Evolutionary conservation across 345 rosid species (phyloP).

Genomic region (Eucalyptus shirleyi): DNA sequence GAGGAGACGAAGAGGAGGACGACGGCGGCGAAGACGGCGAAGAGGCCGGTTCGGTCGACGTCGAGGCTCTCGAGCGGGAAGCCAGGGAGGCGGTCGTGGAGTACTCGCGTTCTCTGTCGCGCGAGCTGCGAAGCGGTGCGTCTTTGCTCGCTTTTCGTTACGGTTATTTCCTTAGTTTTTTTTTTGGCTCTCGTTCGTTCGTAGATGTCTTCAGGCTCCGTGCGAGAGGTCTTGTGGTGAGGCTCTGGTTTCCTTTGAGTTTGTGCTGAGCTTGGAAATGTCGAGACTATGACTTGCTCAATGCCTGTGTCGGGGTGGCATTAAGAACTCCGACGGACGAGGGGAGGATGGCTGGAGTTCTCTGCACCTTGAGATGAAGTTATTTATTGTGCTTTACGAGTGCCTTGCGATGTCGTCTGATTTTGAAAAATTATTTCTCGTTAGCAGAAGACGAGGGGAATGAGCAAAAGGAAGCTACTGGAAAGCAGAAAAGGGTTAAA

Average conservation of each 20-base stretch:
- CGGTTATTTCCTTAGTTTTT: background rate
- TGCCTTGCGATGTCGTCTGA: background rate
- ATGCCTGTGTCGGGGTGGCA: background rate
- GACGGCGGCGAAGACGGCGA: slow-evolving; percentile 1
- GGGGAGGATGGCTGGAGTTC: background rate
- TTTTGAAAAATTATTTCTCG: background rate
- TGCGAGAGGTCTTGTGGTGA: background rate
- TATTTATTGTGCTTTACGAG: background rate
- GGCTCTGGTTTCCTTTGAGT: background rate
- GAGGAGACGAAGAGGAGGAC: background rate
- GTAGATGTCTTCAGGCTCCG: background rate
- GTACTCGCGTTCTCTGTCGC: slow-evolving; percentile 47
- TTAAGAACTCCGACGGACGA: background rate
- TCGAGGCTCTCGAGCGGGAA: slow-evolving; percentile 55
- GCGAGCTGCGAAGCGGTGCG: slow-evolving; percentile 47
- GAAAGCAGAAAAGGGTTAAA: slow-evolving; percentile 42
- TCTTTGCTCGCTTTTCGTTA: background rate
- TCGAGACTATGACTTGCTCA: background rate
- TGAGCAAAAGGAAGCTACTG: slow-evolving; percentile 28
- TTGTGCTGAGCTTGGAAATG: background rate
- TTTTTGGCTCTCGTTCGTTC: background rate
- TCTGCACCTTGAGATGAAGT: background rate
- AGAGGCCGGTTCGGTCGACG: slow-evolving; percentile 22
- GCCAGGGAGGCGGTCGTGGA: slow-evolving; percentile 54
- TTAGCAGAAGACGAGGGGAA: slow-evolving; percentile 47